These are phyloP conservation scores for Sistotremastrum suecicum DNA, from an alignment of 768 basidiomycete genomes.

Conservation along the genomic window DNA sequence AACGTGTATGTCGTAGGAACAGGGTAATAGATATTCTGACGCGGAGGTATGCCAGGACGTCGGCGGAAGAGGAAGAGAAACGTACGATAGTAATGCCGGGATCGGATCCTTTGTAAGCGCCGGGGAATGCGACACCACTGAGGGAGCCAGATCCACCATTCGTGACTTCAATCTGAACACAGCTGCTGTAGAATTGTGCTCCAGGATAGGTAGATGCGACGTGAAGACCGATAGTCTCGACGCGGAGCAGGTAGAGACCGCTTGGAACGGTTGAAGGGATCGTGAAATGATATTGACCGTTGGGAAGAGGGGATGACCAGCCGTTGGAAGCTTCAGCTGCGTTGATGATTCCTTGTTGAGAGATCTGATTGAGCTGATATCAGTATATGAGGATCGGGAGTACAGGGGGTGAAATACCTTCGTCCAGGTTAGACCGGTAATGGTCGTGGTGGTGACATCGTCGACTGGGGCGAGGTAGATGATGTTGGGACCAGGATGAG, in stretches of 20 bases:
- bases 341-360: no score
- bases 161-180: slow-evolving; percentile 34
- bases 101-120: slow-evolving; percentile 30
- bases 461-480: no score
- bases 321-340: no score
- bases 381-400: no score
- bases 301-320: no score
- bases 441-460: no score
- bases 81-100: slow-evolving; percentile 33
- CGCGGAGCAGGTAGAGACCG: slow-evolving; percentile 34
- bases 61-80: not conserved
- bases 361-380: no score
- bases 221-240: slow-evolving; percentile 19
- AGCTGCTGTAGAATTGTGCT: slow-evolving; percentile 36
- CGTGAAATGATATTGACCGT: no score
- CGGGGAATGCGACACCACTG: slow-evolving; percentile 34
- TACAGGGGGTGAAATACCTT: no score
- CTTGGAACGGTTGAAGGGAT: slow-evolving; percentile 34
- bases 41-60: not conserved
- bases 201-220: slow-evolving; percentile 31
- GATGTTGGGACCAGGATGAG: no score
- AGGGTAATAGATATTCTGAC: not conserved
- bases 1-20: slow-evolving; percentile 23
- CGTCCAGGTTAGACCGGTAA: no score
- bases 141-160: slow-evolving; percentile 29